Evolutionary conservation across 106 monocot species (phyloP).

Genomic region (Dendrobium officinale): DNA sequence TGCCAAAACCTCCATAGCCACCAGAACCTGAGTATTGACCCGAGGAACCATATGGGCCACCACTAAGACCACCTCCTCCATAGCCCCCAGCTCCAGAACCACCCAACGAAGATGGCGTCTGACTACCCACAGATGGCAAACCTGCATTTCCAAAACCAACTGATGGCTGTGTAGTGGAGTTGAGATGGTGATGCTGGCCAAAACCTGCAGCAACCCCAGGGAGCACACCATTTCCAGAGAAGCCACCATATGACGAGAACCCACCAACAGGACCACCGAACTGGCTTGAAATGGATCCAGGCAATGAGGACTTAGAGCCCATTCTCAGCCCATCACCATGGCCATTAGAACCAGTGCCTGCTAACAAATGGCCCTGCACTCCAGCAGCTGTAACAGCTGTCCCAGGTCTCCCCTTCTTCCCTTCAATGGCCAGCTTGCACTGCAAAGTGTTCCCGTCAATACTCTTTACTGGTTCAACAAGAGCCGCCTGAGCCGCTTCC

Average conservation of each 20-base stretch:
- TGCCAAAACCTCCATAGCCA: slow-evolving; percentile 18
- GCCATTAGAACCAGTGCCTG: neutral
- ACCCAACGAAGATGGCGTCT: neutral
- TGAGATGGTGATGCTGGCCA: slow-evolving; percentile 1
- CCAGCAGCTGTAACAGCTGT: neutral
- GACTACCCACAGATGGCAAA: slow-evolving; percentile 5
- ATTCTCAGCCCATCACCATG: slow-evolving; percentile 1
- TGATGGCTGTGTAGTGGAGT: neutral
- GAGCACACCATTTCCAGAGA: neutral
- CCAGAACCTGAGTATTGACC: slow-evolving; percentile 11
- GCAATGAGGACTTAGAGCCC: slow-evolving; percentile 11
- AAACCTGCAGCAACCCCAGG: neutral
- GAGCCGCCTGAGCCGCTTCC: slow-evolving; percentile 54
- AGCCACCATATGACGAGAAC: slow-evolving; percentile 7
- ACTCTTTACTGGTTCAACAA: slow-evolving; percentile 57
- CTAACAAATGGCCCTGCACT: neutral
- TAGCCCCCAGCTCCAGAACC: slow-evolving; percentile 11
- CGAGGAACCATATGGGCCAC: slow-evolving; percentile 14
- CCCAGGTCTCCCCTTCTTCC: slow-evolving; percentile 68
- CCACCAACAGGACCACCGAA: slow-evolving; percentile 8
- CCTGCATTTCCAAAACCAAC: slow-evolving; percentile 4
- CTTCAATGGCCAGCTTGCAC: slow-evolving; percentile 69
- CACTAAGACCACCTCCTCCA: slow-evolving; percentile 7
- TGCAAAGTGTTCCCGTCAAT: slow-evolving; percentile 47
- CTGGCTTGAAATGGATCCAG: slow-evolving; percentile 6